Conservation (phyloP, 2,329 filamentous ascomycete species). For the Colletotrichum horii region DNA sequence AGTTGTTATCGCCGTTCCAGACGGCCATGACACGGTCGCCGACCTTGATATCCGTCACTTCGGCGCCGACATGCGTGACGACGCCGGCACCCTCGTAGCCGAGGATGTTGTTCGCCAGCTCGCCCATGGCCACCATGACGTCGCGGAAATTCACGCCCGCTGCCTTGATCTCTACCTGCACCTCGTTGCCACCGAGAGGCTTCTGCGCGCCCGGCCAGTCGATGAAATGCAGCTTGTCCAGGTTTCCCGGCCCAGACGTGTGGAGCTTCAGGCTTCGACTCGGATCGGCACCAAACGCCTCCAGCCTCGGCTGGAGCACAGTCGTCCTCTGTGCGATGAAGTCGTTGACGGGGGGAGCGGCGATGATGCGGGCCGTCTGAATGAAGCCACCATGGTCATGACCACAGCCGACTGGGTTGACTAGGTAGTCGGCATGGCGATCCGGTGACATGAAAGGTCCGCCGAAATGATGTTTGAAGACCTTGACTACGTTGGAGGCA, state of each 20-base stretch:
- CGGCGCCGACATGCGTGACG: conserved; percentile 23
- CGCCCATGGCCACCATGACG: conserved; percentile 33
- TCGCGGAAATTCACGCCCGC: conserved; percentile 40
- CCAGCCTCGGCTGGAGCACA: background rate
- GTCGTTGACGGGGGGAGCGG: background rate
- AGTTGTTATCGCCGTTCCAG: background rate
- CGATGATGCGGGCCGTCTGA: background rate
- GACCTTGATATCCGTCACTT: background rate
- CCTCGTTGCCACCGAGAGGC: conserved; percentile 22
- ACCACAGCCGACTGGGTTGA: background rate
- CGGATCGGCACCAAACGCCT: conserved; percentile 16
- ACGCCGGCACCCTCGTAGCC: conserved; percentile 31
- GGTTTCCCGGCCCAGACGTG: conserved; percentile 24
- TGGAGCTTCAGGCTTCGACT: background rate
- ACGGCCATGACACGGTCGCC: conserved; percentile 10
- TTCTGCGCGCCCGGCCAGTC: conserved; percentile 26
- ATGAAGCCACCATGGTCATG: background rate
- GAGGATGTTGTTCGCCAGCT: conserved; percentile 25
- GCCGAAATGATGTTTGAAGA: background rate
- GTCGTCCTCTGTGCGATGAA: background rate
- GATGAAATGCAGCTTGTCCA: conserved; percentile 32
- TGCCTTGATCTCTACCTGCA: conserved; percentile 36
- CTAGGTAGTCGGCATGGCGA: background rate
- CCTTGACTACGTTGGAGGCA: background rate
- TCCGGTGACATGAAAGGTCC: background rate